phyloP scores from a whole-genome alignment of 2,329 filamentous ascomycete genomes.

The Fusarium pseudonygamai region DNA sequence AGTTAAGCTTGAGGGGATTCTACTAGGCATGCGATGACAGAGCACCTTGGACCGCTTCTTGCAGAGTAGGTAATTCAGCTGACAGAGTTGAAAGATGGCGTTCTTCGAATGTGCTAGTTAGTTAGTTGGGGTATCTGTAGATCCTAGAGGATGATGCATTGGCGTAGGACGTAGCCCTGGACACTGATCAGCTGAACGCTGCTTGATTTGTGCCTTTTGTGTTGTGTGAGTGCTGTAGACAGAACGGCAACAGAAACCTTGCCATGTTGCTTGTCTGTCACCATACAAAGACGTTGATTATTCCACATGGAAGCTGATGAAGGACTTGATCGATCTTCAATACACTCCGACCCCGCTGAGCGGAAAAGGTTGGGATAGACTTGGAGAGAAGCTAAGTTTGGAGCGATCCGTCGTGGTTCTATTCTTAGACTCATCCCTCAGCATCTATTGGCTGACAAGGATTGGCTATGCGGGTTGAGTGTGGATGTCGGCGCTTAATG shows the following conservation, averaged over 20 bases:
- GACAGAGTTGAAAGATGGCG: conserved; percentile 15
- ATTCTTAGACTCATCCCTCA: conserved; percentile 38
- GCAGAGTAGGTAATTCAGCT: conserved; percentile 5
- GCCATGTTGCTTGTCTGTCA: not conserved
- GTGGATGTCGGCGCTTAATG: conserved; percentile 43
- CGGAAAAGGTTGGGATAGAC: conserved; percentile 32
- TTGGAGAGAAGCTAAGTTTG: conserved; percentile 4
- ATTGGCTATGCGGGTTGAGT: conserved; percentile 36
- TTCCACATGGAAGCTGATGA: not conserved
- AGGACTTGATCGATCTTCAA: not conserved
- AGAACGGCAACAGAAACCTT: not conserved
- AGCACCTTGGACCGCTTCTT: conserved; percentile 19
- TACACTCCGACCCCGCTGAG: conserved; percentile 23
- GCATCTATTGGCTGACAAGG: conserved; percentile 26
- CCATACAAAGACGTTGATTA: not conserved
- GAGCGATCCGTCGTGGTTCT: conserved; percentile 27
- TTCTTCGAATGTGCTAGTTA: conserved; percentile 2
- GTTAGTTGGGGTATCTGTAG: not conserved
- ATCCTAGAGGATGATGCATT: conserved; percentile 10
- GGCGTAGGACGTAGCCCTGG: not conserved
- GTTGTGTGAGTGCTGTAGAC: not conserved
- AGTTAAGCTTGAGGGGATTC: not conserved
- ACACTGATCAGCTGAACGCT: not conserved
- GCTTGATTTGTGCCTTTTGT: not conserved
- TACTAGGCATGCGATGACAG: not conserved